Evolutionary conservation across 192 early-diverging fungal species (phyloP), one percentile per base, ranked within the genome.

Genomic region (Rhizoclosmatium globosum): DNA sequence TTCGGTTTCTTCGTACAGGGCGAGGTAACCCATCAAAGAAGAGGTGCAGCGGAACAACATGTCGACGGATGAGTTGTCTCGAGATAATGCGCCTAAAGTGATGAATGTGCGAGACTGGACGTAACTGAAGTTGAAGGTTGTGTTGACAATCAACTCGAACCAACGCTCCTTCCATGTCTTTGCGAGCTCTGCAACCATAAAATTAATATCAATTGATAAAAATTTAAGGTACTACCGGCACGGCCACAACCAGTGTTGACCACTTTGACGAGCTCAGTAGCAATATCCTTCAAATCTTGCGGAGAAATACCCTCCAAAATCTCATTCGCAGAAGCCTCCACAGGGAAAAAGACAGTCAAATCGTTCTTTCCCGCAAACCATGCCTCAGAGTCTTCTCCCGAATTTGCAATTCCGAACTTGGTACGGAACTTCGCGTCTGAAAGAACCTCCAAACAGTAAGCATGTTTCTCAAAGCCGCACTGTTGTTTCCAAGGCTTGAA

Each of bases 31-130:
- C 47, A 94, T 92, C 47, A 99, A 82, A 0, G 96, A 93, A 1
- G 95, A 95, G 23, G 98, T 82, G 31, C 95, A 95, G 84, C 96
- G 95, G 79, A 96, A 99, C n/a, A 98, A 79, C 61, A 97, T 68
- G 77, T 96, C 96, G 69, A 97, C 95, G 71, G 98, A 96, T 0
- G 95, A 93, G 74, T 95, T 95, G 79, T 96, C 94, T 39, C 92
- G 87, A 2, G 94, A 95, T 58, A 99, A 86, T 53, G 92, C 93
- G 23, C 97, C 97, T 42, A 99, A 86, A 19, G 93, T 87, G 39
- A 97, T 93, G 84, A 98, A 99, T 1, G 97, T 94, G 46, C 96
- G 91, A 2, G 97, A 96, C 82, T 99, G 97, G 42, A 98, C 91
- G 3, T 94, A 94, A 80, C 97, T 97, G 83, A 93, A 94, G 74